phyloP scores from a whole-genome alignment of 345 rosid genomes.

The Lepidium aucheri region DNA sequence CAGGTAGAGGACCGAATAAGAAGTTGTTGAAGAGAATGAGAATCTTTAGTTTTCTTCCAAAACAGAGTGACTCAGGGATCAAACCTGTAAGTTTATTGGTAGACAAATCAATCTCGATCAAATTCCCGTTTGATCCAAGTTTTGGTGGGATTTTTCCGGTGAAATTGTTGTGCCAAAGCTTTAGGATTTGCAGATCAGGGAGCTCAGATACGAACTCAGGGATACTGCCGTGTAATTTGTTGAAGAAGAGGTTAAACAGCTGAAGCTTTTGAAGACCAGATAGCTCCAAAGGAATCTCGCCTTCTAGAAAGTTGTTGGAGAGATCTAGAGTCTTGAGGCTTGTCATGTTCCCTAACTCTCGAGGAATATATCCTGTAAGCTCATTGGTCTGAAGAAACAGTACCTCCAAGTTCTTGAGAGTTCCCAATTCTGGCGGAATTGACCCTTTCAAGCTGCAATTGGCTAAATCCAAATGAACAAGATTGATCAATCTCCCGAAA shows the following conservation, averaged over 20 bases:
- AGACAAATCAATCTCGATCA: constrained; percentile 65
- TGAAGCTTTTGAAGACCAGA: constrained; percentile 48
- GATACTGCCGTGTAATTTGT: constrained; percentile 72
- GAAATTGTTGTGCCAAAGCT: constrained; percentile 87
- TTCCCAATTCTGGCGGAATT: constrained; percentile 58
- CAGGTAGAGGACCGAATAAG: constrained; percentile 75
- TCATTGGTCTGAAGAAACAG: constrained; percentile 64
- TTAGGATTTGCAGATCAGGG: constrained; percentile 47
- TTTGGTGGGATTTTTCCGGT: constrained; percentile 66
- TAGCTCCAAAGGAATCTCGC: constrained; percentile 69
- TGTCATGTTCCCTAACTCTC: constrained; percentile 64
- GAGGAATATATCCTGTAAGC: constrained; percentile 59
- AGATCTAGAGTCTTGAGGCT: constrained; percentile 64
- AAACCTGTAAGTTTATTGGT: constrained; percentile 82
- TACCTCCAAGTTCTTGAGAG: constrained; percentile 54
- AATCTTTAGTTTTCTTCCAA: constrained; percentile 43
- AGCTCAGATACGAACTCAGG: constrained; percentile 57
- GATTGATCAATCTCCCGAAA: constrained; percentile 52
- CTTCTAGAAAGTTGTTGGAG: constrained; percentile 64
- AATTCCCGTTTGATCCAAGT: constrained; percentile 66
- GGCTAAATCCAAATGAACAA: constrained; percentile 68
- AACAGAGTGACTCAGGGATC: constrained; percentile 50
- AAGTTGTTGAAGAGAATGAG: constrained; percentile 76
- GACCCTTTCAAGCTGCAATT: constrained; percentile 66
- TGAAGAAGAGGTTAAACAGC: constrained; percentile 68